Percentiles rank a stretch among this genome's conserved stretches.
Evolutionary conservation across 441 rosid species (phyloP).

Genomic region (Geranium incanum): DNA sequence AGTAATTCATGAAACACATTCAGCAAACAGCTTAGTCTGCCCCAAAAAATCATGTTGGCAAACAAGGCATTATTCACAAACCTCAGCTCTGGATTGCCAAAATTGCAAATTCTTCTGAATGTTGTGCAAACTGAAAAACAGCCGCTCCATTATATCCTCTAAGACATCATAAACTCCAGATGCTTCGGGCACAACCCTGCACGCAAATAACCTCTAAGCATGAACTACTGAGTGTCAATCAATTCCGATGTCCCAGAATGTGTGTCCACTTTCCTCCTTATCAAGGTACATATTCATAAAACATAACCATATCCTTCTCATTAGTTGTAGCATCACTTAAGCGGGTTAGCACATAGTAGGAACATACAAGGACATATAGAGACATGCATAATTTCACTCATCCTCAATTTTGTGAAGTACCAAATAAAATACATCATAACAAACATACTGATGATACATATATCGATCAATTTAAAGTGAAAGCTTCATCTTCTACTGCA

Average conservation of each 20-base stretch:
- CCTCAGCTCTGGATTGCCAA: constrained; percentile 82
- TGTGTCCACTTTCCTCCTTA: too few species aligned
- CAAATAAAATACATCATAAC: too few species aligned
- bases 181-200: constrained; percentile 38
- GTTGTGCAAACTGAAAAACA: constrained; percentile 49
- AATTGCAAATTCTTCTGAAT: constrained; percentile 68
- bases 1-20: neutral
- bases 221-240: neutral
- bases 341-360: too few species aligned
- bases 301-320: too few species aligned
- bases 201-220: constrained; percentile 11
- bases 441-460: too few species aligned
- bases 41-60: neutral
- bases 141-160: constrained; percentile 58
- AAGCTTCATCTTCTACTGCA: neutral
- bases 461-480: neutral
- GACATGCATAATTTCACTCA: too few species aligned
- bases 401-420: too few species aligned
- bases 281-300: too few species aligned
- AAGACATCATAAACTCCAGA: constrained; percentile 47
- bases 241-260: neutral
- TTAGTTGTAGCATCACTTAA: too few species aligned
- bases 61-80: constrained; percentile 16
- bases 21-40: neutral
- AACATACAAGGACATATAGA: too few species aligned